phyloP scores from a whole-genome alignment of 345 rosid species.

The Brassica napus region DNA sequence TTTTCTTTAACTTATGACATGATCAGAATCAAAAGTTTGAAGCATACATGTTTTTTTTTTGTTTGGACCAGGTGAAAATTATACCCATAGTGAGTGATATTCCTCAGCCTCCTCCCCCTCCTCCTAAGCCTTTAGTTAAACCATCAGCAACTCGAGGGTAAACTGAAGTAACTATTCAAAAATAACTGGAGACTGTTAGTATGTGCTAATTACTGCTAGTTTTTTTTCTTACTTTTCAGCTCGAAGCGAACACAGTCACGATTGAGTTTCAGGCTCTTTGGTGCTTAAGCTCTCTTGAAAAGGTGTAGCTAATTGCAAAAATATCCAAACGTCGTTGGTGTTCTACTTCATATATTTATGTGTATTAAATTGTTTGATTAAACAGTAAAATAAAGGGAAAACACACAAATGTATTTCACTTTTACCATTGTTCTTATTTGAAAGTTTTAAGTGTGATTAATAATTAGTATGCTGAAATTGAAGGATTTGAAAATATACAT shows the following conservation, averaged over 20 bases:
- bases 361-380: background rate
- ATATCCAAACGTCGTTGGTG: background rate
- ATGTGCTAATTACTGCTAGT: background rate
- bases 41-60: background rate
- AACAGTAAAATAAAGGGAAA: background rate
- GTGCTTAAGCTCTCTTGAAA: slow-evolving; percentile 35
- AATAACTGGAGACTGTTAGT: background rate
- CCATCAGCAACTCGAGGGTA: slow-evolving; percentile 35
- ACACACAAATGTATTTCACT: background rate
- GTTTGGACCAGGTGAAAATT: slow-evolving; percentile 48
- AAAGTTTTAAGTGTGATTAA: background rate
- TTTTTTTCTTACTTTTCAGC: slow-evolving; percentile 30
- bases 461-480: background rate
- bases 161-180: background rate
- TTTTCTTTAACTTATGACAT: background rate
- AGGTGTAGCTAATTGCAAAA: background rate
- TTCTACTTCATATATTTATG: background rate
- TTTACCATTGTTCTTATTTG: background rate
- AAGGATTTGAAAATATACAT: background rate
- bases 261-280: slow-evolving; percentile 44
- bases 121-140: slow-evolving; percentile 37
- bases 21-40: background rate
- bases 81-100: slow-evolving; percentile 57
- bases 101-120: slow-evolving; percentile 42
- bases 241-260: slow-evolving; percentile 36